Base-by-base conservation (phyloP, 169 alveolate species). In the Plasmodium ovale region DNA sequence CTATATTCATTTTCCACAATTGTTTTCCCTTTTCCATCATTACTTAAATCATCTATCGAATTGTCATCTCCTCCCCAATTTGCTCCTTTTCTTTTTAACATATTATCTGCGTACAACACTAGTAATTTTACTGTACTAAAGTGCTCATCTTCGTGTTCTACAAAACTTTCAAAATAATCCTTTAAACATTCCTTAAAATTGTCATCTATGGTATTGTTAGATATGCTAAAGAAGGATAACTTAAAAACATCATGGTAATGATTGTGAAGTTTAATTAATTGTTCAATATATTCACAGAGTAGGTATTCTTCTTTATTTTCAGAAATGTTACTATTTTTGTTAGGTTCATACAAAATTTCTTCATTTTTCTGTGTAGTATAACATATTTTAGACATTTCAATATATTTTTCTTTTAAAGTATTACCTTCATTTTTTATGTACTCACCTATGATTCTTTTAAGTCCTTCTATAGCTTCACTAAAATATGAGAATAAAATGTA, bases 401-500 rank as follows among this genome's bases (percentile, higher is more conserved):
- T 49, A 37, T 77, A 77, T 77, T 77, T 77, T 27, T 77, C 88
- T 49, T 77, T 77, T 68, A 77, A 62, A 27, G 42, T 49, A 29
- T 77, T 77, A 27, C 88, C 88, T 29, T 77, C 88, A 29, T 64
- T 25, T 77, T 77, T 77, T 29, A 77, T 53, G 37, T 77, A 77
- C 44, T 77, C 88, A 5, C 88, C 88, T 62, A 77, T 77, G 27
- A 62, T 77, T 77, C 31, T 77, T 77, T 77, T 77, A 1, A 91
- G 59, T 42, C 88, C 92, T 37, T 73, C 87, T 35, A 71, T 73
- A 31, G 93, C 94, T 73, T 87, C 71, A 69, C 72, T 47, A 49
- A 72, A 71, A 68, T 85, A 65, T 4, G 94, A 91, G 60, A 91
- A 87, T 42, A 87, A 85, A 37, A 72, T 72, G 65, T 87, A 91